Base-by-base conservation (phyloP, 1,139 yeast species). In the Hansenula lynferdii region DNA sequence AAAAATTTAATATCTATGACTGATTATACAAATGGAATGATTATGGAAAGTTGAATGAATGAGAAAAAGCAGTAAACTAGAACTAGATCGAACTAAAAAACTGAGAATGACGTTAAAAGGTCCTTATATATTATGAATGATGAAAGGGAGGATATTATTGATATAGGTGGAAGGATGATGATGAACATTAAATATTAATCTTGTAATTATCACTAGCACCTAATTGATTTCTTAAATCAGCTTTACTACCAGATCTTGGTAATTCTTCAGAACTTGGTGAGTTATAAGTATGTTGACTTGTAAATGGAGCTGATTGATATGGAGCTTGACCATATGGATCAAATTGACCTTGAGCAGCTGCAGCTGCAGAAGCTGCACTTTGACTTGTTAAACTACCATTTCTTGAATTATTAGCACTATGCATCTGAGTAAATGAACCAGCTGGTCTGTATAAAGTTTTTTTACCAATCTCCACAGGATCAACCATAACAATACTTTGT, bases 401-500 rank as follows among this genome's bases (percentile, higher is more conserved):
- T 42, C 62, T 54, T 5, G 65, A 60, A 34, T 54, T 56, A 34
- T 50, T 50, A 1, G 61, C 58, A 43, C 58, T 53, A 30, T 50
- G 47, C 39, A 50, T 40, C 20, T 55, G 55, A 34, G 62, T 51
- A 28, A 70, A 62, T 0, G 76, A 61, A 22, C 89, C 90, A 10
- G 89, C 86, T 3, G 90, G 90, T 57, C 75, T 78, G 58, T 72
- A 81, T 33, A 70, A 69, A 42, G 77, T 69, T 38, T 65, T 71
- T 43, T 72, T 70, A 21, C 75, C 72, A 44, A 84, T 75, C 41
- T 79, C 85, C 4, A 78, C 79, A 2, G 92, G 89, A 50, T 83
- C 79, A 45, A 80, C 70, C 89, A 83, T 82, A n/a, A 78, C 86
- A 39, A 83, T 82, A 26, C 87, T 80, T 30, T 80, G 72, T 57